Base-by-base conservation (phyloP, 352 stramenopile species). In the Globisporangium nagaii region DNA sequence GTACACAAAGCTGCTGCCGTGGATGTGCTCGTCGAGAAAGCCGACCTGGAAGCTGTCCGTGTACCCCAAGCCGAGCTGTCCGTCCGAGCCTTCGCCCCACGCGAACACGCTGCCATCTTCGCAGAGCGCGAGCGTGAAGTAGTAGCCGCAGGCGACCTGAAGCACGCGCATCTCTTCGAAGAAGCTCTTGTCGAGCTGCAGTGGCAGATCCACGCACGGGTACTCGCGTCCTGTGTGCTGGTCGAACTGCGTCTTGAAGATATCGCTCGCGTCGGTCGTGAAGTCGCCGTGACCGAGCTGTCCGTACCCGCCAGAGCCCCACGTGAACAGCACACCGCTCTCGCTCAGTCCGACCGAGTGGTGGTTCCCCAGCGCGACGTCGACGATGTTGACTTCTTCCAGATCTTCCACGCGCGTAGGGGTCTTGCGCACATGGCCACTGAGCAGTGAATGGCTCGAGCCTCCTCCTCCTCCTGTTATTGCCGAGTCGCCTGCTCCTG, bases 281-380 rank as follows among this genome's bases (percentile, higher is more conserved):
- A 88, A 78, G n/a, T 88, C 76, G 1, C 83, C 83, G 34, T 93
- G 83, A 7, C 83, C 81, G 4, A 93, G 66, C 53, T 91, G 79
- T 0, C 81, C 81, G 49, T 83, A 90, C 6, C 71, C 62, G 0
- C 80, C 80, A 8, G 75, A 78, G 0, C 82, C 82, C 79, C 81
- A 93, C 8, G 79, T 88, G 48, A 86, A 91, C 6, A 91, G 55
- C 3, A 71, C 50, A 1, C 79, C 81, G n/a, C 59, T 60, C 15
- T 71, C 70, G 36, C 73, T 87, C 15, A 91, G 36, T 0, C 74
- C 81, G n/a, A 87, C 71, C 0, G 81, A 88, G 32, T 91, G 81
- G 24, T 86, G 72, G n/a, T 68, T 79, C 11, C 78, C 76, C 4
- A 89, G 58, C 2, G 63, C 68, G 34, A 76, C 75, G 13, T 71